Evolutionary conservation across 2,329 filamentous ascomycete genomes (phyloP).

Genomic region (Cercospora sp.): DNA sequence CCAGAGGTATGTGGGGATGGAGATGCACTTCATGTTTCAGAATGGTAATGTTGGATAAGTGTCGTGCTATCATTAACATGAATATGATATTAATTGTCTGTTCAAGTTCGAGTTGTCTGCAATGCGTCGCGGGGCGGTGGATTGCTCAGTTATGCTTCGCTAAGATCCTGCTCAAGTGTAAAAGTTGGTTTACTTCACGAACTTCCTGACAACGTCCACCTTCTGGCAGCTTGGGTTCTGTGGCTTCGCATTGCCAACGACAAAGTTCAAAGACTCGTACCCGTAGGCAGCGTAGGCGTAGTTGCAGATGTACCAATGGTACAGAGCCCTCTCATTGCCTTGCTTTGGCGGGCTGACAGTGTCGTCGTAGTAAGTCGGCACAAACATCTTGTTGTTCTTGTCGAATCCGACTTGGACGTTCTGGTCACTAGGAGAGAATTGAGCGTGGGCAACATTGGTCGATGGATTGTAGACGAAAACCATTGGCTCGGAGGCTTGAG

Average conservation of each 20-base stretch:
- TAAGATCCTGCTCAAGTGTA: neutral
- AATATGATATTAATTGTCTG: neutral
- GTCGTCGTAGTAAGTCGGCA: conserved; percentile 46
- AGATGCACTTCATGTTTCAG: neutral
- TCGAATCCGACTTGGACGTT: conserved; percentile 45
- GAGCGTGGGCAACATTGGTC: conserved; percentile 46
- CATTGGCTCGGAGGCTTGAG: conserved; percentile 30
- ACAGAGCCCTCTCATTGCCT: conserved; percentile 33
- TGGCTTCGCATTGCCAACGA: conserved; percentile 42
- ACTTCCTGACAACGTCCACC: conserved; percentile 41
- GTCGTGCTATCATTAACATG: neutral
- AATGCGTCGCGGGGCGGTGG: neutral
- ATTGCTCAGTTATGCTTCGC: too few relatives aligned
- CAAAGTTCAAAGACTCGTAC: conserved; percentile 49
- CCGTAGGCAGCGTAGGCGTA: conserved; percentile 43
- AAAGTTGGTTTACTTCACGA: conserved; percentile 1
- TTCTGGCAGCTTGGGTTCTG: conserved; percentile 50
- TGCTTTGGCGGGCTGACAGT: conserved; percentile 38
- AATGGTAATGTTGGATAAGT: neutral
- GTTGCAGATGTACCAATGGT: conserved; percentile 50
- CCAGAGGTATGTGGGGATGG: neutral
- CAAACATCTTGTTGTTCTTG: conserved; percentile 40
- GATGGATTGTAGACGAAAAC: conserved; percentile 41
- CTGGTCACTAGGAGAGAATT: conserved; percentile 40
- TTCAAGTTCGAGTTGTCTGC: neutral